Percentiles rank a stretch among this genome's conserved stretches.
Evolutionary conservation across 257 asterid genomes (phyloP).

Genomic region (Ajuga chamaepitys): DNA sequence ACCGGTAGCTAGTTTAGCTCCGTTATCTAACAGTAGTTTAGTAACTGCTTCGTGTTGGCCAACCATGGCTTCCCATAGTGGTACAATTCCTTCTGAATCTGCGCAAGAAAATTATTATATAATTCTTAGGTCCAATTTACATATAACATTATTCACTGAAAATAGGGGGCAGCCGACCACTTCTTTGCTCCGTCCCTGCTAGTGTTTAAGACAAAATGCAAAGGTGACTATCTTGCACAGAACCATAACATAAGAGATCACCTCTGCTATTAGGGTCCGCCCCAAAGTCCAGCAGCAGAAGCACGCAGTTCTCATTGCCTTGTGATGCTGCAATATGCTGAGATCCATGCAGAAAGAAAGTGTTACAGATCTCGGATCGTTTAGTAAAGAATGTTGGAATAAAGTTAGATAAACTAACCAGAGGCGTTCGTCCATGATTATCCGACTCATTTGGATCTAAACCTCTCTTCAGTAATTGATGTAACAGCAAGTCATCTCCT

Average conservation of each 20-base stretch:
- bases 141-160: too few species aligned
- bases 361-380: neutral
- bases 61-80: slow-evolving; percentile 57
- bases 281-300: slow-evolving; percentile 69
- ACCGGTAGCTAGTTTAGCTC: slow-evolving; percentile 32
- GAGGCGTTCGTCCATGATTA: slow-evolving; percentile 63
- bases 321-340: slow-evolving; percentile 88
- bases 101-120: slow-evolving; percentile 4
- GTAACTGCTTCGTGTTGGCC: slow-evolving; percentile 29
- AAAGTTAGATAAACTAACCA: slow-evolving; percentile 29
- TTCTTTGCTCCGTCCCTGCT: too few species aligned
- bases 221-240: neutral
- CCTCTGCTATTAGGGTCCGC: slow-evolving; percentile 82
- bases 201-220: too few species aligned
- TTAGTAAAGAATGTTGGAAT: neutral
- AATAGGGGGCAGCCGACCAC: too few species aligned
- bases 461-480: slow-evolving; percentile 82
- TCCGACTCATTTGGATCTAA: slow-evolving; percentile 84
- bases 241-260: slow-evolving; percentile 14
- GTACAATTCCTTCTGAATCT: slow-evolving; percentile 61
- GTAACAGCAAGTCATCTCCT: slow-evolving; percentile 80
- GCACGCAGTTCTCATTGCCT: slow-evolving; percentile 64
- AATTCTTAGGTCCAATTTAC: too few species aligned
- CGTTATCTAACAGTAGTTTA: slow-evolving; percentile 32
- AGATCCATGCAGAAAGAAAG: neutral